These are phyloP conservation scores for Lodderomyces beijingensis DNA, from an alignment of 1,139 yeast genomes.

Conservation along the genomic window DNA sequence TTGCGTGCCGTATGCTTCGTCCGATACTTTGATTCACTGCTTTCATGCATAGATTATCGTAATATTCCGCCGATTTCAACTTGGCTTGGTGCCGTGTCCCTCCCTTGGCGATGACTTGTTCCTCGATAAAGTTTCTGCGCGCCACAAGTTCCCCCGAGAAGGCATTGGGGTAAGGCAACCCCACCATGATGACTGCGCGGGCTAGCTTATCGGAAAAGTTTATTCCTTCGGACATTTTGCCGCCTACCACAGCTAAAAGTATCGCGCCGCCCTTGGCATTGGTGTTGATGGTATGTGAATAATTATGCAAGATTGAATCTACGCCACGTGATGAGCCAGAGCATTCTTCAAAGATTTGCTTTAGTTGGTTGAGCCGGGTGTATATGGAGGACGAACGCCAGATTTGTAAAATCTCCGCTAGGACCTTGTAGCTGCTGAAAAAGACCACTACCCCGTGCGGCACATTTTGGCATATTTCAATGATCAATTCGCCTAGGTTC, in stretches of 20 bases:
- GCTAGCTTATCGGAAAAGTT: slow-evolving; percentile 86
- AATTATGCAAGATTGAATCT: slow-evolving; percentile 46
- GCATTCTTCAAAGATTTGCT: slow-evolving; percentile 57
- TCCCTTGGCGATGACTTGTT: slow-evolving; percentile 34
- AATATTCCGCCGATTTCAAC: slow-evolving; percentile 53
- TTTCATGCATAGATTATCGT: slow-evolving; percentile 86
- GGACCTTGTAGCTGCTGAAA: slow-evolving; percentile 79
- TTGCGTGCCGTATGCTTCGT: slow-evolving; percentile 79
- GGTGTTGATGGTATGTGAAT: slow-evolving; percentile 32
- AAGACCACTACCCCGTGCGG: slow-evolving; percentile 81
- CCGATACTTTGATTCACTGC: slow-evolving; percentile 94
- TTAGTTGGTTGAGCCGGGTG: slow-evolving; percentile 28
- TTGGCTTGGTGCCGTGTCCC: slow-evolving; percentile 38
- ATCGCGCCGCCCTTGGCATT: slow-evolving; percentile 60
- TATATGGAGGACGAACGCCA: slow-evolving; percentile 49
- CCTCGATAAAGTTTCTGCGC: slow-evolving; percentile 62
- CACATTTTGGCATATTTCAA: slow-evolving; percentile 38
- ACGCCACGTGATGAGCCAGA: slow-evolving; percentile 33
- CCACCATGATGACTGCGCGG: slow-evolving; percentile 82
- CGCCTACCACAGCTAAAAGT: slow-evolving; percentile 86
- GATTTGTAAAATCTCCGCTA: slow-evolving; percentile 41
- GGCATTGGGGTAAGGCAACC: slow-evolving; percentile 86
- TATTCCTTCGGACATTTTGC: slow-evolving; percentile 91
- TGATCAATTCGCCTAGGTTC: slow-evolving; percentile 50
- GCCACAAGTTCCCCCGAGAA: slow-evolving; percentile 81